Evolutionary conservation across 805 yeast genomes (phyloP).

Genomic region (Cyberlindnera misumaiensis): DNA sequence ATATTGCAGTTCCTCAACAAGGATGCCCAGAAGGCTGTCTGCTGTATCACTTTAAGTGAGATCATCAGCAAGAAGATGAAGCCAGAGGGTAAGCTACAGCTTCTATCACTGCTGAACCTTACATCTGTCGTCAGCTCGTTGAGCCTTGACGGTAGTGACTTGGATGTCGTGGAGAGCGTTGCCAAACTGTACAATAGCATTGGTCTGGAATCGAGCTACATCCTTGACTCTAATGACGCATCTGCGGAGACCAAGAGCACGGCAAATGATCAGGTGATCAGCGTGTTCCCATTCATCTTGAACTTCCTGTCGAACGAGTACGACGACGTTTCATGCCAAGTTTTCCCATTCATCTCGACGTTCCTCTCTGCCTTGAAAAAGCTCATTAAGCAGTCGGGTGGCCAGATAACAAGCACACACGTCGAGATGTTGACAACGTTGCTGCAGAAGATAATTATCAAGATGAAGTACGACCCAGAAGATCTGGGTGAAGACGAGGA

Average conservation of each 20-base stretch:
- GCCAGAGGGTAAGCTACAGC: conserved; percentile 54
- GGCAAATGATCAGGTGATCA: conserved; percentile 45
- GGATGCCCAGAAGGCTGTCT: conserved; percentile 10
- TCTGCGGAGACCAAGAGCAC: conserved; percentile 28
- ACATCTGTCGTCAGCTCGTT: conserved; percentile 42
- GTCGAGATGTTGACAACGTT: conserved; percentile 54
- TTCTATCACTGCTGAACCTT: conserved; percentile 63
- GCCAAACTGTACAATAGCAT: conserved; percentile 70
- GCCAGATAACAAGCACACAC: conserved; percentile 31
- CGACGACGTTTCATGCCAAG: conserved; percentile 82
- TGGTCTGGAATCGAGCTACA: conserved; percentile 68
- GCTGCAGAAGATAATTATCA: conserved; percentile 62
- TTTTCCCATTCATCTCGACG: conserved; percentile 73
- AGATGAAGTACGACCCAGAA: conserved; percentile 77
- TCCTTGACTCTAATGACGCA: conserved; percentile 51
- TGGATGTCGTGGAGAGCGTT: conserved; percentile 68
- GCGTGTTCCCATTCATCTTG: conserved; percentile 66
- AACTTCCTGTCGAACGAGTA: conserved; percentile 71
- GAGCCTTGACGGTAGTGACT: conserved; percentile 37
- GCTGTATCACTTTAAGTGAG: conserved; percentile 46
- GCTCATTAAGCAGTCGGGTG: conserved; percentile 33
- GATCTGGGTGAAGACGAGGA: conserved; percentile 70
- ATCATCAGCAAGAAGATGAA: conserved; percentile 75
- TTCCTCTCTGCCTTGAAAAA: conserved; percentile 68
- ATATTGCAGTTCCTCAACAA: conserved; percentile 62